Conservation (phyloP, 352 stramenopile genomes). For the Phytophthora rubi region DNA sequence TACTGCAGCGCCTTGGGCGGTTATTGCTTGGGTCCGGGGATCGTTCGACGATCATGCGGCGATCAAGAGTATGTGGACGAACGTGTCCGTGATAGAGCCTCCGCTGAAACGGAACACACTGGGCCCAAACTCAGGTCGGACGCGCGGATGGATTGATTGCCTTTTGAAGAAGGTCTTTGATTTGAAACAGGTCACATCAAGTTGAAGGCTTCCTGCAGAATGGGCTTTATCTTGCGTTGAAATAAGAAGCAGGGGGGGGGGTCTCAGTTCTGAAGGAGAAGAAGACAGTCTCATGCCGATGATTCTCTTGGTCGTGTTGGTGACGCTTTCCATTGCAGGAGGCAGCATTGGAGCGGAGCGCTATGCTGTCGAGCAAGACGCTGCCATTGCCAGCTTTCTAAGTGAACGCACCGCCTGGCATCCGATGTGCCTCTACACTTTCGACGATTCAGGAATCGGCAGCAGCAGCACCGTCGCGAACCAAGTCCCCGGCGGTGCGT, state of each 20-base stretch:
- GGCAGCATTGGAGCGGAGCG: not conserved
- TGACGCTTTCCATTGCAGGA: conserved; percentile 9
- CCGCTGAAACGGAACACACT: conserved; percentile 1
- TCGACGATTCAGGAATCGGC: conserved; percentile 28
- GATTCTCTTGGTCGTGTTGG: conserved; percentile 6
- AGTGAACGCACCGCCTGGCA: conserved; percentile 26
- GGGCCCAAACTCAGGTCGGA: conserved; percentile 1
- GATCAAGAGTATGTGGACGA: conserved; percentile 17
- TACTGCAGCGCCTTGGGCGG: not conserved
- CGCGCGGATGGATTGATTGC: not conserved
- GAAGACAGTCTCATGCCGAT: not conserved
- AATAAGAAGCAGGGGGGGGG: conserved; percentile 30
- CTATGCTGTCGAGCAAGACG: not conserved
- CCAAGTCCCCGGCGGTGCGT: conserved; percentile 27
- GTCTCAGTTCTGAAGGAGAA: not conserved
- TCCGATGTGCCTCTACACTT: conserved; percentile 49
- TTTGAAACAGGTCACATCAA: not conserved
- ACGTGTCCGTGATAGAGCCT: not conserved
- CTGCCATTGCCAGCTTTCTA: conserved; percentile 33
- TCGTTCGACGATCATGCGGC: conserved; percentile 7
- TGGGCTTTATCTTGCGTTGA: not conserved
- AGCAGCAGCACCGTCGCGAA: conserved; percentile 18
- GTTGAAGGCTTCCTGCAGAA: not conserved
- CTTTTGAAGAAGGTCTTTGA: not conserved
- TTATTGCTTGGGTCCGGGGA: not conserved